Evolutionary conservation across 2,329 filamentous ascomycete species (phyloP).

Genomic region (Zopfia rhizophila): DNA sequence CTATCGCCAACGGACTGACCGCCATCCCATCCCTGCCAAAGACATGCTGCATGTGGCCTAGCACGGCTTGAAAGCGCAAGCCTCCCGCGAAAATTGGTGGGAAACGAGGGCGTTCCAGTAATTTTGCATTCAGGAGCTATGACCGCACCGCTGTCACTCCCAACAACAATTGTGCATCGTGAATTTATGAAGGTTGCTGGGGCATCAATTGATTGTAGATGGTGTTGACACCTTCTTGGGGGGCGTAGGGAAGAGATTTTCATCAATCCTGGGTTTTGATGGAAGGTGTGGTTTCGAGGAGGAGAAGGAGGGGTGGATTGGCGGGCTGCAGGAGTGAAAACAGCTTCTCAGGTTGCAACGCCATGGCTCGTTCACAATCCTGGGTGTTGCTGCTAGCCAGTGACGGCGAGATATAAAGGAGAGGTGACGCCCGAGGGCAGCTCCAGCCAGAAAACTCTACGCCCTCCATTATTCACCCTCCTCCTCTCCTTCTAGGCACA

Average conservation of each 20-base stretch:
- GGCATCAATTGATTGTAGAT: constrained; percentile 16
- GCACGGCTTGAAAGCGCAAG: constrained; percentile 15
- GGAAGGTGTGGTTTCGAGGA: constrained; percentile 8
- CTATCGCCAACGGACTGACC: constrained; percentile 26
- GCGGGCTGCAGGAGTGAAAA: constrained; percentile 19
- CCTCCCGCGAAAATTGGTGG: constrained; percentile 22
- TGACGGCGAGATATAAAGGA: constrained; percentile 8
- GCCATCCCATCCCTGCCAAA: constrained; percentile 25
- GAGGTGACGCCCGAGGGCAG: background rate
- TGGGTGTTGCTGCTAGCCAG: background rate
- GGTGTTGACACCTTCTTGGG: background rate
- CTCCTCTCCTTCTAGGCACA: background rate
- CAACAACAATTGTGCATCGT: constrained; percentile 46
- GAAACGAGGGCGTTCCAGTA: constrained; percentile 21
- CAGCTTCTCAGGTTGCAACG: constrained; percentile 7
- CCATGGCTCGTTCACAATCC: background rate
- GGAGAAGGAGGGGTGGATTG: constrained; percentile 20
- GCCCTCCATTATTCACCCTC: too few relatives aligned
- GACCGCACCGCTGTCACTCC: constrained; percentile 27
- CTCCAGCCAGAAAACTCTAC: too few relatives aligned
- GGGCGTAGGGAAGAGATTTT: background rate
- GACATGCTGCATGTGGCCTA: constrained; percentile 19
- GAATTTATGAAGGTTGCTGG: constrained; percentile 15
- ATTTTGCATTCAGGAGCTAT: constrained; percentile 34
- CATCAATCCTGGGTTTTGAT: constrained; percentile 15